A percentile compares a stretch with the other conserved stretches of the same genome.
These are phyloP conservation scores for Calonectria honghensis DNA, from an alignment of 2,329 filamentous ascomycete genomes.

Conservation along the genomic window DNA sequence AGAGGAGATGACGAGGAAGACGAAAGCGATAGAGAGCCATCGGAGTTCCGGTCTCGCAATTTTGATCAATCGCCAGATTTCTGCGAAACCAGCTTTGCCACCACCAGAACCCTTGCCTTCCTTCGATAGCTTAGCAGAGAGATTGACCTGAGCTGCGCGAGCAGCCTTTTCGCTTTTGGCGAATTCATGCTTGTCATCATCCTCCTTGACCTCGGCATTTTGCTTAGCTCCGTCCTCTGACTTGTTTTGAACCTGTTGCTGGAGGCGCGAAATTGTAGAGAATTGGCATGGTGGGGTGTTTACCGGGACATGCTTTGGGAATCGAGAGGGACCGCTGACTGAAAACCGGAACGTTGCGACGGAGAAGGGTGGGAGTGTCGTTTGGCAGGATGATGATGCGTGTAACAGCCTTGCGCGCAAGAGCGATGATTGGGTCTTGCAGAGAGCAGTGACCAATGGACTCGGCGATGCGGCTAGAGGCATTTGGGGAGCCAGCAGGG, in stretches of 20 bases:
- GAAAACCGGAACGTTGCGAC: slow-evolving; percentile 50
- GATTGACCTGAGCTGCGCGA: slow-evolving; percentile 90
- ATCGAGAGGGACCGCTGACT: slow-evolving; percentile 34
- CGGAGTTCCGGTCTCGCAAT: slow-evolving; percentile 90
- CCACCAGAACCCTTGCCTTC: slow-evolving; percentile 77
- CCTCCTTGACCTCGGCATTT: slow-evolving; percentile 54
- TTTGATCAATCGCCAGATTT: slow-evolving; percentile 91
- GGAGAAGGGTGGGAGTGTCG: slow-evolving; percentile 53
- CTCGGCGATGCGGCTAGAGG: slow-evolving; percentile 49
- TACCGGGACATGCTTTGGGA: slow-evolving; percentile 39
- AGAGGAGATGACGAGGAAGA: slow-evolving; percentile 91
- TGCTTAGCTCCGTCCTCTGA: slow-evolving; percentile 61
- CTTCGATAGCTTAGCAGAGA: slow-evolving; percentile 90
- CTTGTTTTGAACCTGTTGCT: slow-evolving; percentile 54
- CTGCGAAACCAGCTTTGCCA: slow-evolving; percentile 77
- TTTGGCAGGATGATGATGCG: slow-evolving; percentile 44
- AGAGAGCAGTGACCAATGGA: slow-evolving; percentile 47
- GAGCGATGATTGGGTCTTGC: slow-evolving; percentile 43
- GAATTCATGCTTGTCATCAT: slow-evolving; percentile 66
- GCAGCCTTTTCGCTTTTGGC: slow-evolving; percentile 88
- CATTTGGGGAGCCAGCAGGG: slow-evolving; percentile 50
- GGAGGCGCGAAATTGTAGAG: slow-evolving; percentile 52
- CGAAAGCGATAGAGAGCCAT: slow-evolving; percentile 86
- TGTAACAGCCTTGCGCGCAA: slow-evolving; percentile 48
- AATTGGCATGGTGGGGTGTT: slow-evolving; percentile 56